A percentile compares a stretch with the other conserved stretches of the same genome.
phyloP scores from a whole-genome alignment of 768 basidiomycete genomes.

The Hericium coralloides region DNA sequence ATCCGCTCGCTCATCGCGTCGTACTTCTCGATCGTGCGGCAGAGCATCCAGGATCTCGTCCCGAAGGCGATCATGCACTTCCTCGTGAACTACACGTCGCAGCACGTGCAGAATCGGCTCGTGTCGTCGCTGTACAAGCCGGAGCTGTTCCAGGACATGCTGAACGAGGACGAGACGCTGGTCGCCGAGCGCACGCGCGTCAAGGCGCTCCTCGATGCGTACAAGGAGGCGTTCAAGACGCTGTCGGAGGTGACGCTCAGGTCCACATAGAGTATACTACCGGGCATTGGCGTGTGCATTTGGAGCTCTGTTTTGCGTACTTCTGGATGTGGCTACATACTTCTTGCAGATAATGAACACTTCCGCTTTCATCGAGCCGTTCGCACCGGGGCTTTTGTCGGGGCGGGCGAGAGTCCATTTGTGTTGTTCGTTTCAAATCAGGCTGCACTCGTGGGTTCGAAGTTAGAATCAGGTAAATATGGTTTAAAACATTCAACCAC shows the following conservation, averaged over 20 bases:
- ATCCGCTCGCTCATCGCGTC: constrained; percentile 93
- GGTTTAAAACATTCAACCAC: no score
- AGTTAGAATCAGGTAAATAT: no score
- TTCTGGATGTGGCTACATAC: neutral
- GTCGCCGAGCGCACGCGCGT: constrained; percentile 91
- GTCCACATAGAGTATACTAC: constrained; percentile 27
- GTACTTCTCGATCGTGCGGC: constrained; percentile 93
- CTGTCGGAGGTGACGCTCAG: constrained; percentile 77
- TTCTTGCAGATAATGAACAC: neutral
- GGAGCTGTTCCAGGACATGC: constrained; percentile 78
- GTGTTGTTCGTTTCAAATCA: no score
- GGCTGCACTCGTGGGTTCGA: no score
- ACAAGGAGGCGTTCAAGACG: constrained; percentile 88
- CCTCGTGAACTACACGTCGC: constrained; percentile 92
- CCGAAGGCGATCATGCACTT: constrained; percentile 99
- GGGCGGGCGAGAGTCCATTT: neutral
- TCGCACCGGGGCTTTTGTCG: neutral
- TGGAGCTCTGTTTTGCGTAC: no score
- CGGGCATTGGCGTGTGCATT: neutral
- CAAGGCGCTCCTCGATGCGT: constrained; percentile 91
- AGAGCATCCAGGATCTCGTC: constrained; percentile 93
- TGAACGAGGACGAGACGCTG: constrained; percentile 93
- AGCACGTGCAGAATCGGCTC: constrained; percentile 92
- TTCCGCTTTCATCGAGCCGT: neutral
- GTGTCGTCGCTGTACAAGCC: constrained; percentile 96